These are phyloP conservation scores for Scheffersomyces parashehatae DNA, from an alignment of 1,139 yeast genomes.

Conservation along the genomic window DNA sequence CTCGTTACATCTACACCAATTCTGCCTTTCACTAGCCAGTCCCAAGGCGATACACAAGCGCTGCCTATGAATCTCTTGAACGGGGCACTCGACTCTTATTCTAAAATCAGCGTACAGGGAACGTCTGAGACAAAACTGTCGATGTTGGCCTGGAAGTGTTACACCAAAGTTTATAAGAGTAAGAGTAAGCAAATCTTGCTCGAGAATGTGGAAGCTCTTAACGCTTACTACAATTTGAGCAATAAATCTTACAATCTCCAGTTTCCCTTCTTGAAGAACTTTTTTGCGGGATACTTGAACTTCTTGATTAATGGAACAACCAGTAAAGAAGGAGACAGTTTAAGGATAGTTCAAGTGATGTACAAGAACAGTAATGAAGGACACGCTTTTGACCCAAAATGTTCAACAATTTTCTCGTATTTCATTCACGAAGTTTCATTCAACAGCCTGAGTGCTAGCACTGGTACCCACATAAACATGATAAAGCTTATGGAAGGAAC, in stretches of 20 bases:
- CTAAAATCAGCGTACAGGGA: slow-evolving; percentile 23
- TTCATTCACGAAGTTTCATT: slow-evolving; percentile 30
- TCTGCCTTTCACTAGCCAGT: slow-evolving; percentile 14
- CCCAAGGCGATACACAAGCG: slow-evolving; percentile 2
- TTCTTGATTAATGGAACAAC: slow-evolving; percentile 37
- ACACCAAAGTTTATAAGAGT: slow-evolving; percentile 30
- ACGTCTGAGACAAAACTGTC: slow-evolving; percentile 6
- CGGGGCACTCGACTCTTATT: slow-evolving; percentile 31
- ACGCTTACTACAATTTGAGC: slow-evolving; percentile 29
- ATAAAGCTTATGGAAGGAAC: not conserved
- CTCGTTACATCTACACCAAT: slow-evolving; percentile 7
- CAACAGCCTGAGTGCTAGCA: slow-evolving; percentile 4
- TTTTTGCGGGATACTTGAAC: slow-evolving; percentile 43
- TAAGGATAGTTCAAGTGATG: slow-evolving; percentile 34
- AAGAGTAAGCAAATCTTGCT: slow-evolving; percentile 19
- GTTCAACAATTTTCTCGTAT: slow-evolving; percentile 24
- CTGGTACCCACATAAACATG: slow-evolving; percentile 3
- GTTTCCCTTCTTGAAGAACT: slow-evolving; percentile 40
- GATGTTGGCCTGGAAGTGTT: slow-evolving; percentile 37
- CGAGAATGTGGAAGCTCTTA: slow-evolving; percentile 32
- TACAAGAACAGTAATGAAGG: slow-evolving; percentile 13
- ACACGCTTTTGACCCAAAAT: slow-evolving; percentile 10
- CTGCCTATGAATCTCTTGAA: slow-evolving; percentile 18
- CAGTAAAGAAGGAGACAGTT: slow-evolving; percentile 19
- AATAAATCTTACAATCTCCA: slow-evolving; percentile 27